Percentiles rank a stretch among this genome's conserved stretches.
Conservation (phyloP, 2,329 filamentous ascomycete species). For the Knufia fluminis region DNA sequence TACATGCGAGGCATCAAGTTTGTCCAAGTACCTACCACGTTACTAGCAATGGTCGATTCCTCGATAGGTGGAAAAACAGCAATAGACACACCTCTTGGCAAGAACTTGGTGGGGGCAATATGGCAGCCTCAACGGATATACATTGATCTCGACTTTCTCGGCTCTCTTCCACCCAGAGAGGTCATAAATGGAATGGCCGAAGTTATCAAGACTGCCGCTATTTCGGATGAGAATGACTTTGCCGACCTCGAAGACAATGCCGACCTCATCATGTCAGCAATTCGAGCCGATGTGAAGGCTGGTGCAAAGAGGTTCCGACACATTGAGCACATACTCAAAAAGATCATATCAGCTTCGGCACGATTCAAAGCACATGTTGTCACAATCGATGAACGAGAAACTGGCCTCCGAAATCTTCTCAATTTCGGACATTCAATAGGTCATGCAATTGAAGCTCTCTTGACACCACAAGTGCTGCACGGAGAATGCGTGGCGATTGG, state of each 20-base stretch:
- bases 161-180: conserved; percentile 80
- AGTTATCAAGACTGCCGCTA: conserved; percentile 94
- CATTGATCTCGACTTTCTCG: conserved; percentile 84
- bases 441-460: conserved; percentile 88
- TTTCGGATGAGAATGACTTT: conserved; percentile 87
- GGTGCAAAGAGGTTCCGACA: conserved; percentile 54
- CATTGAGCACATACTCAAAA: conserved; percentile 62
- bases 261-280: conserved; percentile 60
- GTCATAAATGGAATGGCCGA: conserved; percentile 99
- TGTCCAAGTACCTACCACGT: conserved; percentile 89
- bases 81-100: conserved; percentile 90
- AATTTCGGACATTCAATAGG: conserved; percentile 99
- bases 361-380: conserved; percentile 90
- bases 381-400: conserved; percentile 87
- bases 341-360: conserved; percentile 82
- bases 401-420: conserved; percentile 82
- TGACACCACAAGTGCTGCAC: conserved; percentile 90
- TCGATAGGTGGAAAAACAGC: conserved; percentile 98
- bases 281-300: conserved; percentile 52
- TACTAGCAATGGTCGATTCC: conserved; percentile 96
- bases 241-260: conserved; percentile 73
- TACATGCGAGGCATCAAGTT: conserved; percentile 98
- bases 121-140: conserved; percentile 95
- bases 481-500: conserved; percentile 94
- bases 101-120: conserved; percentile 91